Base-by-base conservation (phyloP, 2,329 filamentous ascomycete genomes). In the Beauveria australis region DNA sequence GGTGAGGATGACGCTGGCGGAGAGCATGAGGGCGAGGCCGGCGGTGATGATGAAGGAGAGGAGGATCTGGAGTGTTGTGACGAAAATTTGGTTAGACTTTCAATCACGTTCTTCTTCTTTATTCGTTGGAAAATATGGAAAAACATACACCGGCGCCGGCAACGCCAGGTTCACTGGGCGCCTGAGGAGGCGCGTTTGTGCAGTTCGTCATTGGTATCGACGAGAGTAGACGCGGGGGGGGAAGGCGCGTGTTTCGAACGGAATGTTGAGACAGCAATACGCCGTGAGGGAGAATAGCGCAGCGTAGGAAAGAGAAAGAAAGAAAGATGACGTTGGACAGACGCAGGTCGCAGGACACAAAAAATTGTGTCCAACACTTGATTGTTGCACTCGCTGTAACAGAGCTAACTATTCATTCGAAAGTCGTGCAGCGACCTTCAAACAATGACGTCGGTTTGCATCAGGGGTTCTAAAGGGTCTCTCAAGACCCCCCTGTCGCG, bases 21-120 rank as follows among this genome's bases (percentile, higher is more conserved):
- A 81, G 61, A 88, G 74, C 59, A 79, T 61, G 60, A 88, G 75
- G 33, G 85, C 79, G 57, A 87, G 68, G 59, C 73, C 74, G 58
- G 85, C 85, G 6, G 85, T 87, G 63, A 87, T 79, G 68, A 87
- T 84, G 73, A 87, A 88, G 52, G 85, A 87, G 64, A 88, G 78
- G 37, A 88, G 76, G 63, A 85, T 79, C 81, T 85, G 24, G n/a
- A 3, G 33, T 37, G 33, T 24, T 37, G 33, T 16, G 12, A 6
- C 33, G 16, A 6, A 10, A 30, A 1, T 5, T 37, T 37, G 33
- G 33, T 37, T 37, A 37, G 33, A 16, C 28, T 10, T 48, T 3
- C 3, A 18, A 26, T 26, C 18, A n/a, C 33, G 33, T 14, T 14
- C 12, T 43, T 54, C n/a, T 24, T 43, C 18, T 43, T 43, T 12